phyloP scores from a whole-genome alignment of 768 basidiomycete genomes.

The Lyophyllum decastes region DNA sequence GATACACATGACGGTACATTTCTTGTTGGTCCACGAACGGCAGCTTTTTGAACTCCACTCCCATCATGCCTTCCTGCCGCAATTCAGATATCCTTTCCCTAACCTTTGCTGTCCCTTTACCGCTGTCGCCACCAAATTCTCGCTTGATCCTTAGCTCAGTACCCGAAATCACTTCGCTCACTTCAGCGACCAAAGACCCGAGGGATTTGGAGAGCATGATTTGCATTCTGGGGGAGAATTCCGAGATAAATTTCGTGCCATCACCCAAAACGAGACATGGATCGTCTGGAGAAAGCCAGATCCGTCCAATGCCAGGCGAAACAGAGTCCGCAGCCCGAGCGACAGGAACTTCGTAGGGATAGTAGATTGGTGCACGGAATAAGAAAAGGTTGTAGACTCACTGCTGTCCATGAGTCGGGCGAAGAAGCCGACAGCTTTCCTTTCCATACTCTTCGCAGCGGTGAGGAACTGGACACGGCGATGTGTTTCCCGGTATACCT shows the following conservation, averaged over 20 bases:
- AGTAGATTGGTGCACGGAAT: background rate
- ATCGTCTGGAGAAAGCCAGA: constrained; percentile 74
- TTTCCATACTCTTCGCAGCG: constrained; percentile 86
- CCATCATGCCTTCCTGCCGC: constrained; percentile 52
- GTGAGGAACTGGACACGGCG: constrained; percentile 85
- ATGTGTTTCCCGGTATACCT: constrained; percentile 82
- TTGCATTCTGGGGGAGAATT: constrained; percentile 79
- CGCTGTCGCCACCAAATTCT: constrained; percentile 83
- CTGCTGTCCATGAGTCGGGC: constrained; percentile 86
- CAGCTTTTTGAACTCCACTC: constrained; percentile 78
- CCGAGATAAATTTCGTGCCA: constrained; percentile 72
- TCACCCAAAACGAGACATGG: constrained; percentile 83
- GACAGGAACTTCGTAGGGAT: constrained; percentile 73
- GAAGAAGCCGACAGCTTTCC: constrained; percentile 78
- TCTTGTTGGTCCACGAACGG: constrained; percentile 92
- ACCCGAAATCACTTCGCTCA: constrained; percentile 87
- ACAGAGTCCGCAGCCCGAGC: constrained; percentile 88
- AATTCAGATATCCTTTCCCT: constrained; percentile 69
- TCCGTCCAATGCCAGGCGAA: constrained; percentile 68
- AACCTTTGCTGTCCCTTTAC: constrained; percentile 67
- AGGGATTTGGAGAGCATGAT: constrained; percentile 83
- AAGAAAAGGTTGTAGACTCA: constrained; percentile 36
- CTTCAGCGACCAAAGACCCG: constrained; percentile 77
- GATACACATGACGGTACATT: constrained; percentile 94
- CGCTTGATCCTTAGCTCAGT: constrained; percentile 82